phyloP scores from a whole-genome alignment of 2,329 filamentous ascomycete species.

The Fusarium veterinarium region DNA sequence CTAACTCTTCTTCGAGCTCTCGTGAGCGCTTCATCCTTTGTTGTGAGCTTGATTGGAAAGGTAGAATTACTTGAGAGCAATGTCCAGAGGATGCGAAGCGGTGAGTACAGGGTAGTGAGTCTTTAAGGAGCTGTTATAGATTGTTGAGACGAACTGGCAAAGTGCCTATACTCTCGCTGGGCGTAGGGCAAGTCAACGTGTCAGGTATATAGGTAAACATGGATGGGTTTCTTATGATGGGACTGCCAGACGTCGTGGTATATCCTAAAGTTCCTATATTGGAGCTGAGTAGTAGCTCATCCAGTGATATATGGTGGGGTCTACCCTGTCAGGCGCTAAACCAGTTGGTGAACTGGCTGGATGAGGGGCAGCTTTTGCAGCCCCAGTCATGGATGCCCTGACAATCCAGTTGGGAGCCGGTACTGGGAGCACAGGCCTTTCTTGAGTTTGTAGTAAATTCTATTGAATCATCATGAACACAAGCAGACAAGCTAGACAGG shows the following conservation, averaged over 20 bases:
- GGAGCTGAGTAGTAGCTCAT: slow-evolving; percentile 1
- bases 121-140: background rate
- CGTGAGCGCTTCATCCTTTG: slow-evolving; percentile 72
- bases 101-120: slow-evolving; percentile 36
- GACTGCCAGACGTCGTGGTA: background rate
- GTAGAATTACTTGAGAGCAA: slow-evolving; percentile 44
- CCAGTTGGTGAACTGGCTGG: slow-evolving; percentile 16
- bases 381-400: background rate
- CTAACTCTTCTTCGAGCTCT: slow-evolving; percentile 63
- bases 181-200: background rate
- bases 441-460: background rate
- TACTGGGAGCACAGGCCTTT: slow-evolving; percentile 21
- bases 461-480: slow-evolving; percentile 7
- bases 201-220: background rate
- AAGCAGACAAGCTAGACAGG: background rate
- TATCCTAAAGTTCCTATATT: slow-evolving; percentile 3
- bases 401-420: background rate
- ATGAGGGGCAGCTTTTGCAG: slow-evolving; percentile 26
- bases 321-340: slow-evolving; percentile 22
- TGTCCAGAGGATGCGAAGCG: slow-evolving; percentile 28
- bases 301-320: slow-evolving; percentile 19
- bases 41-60: slow-evolving; percentile 46
- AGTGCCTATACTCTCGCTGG: background rate
- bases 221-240: background rate
- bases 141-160: background rate